Base-by-base conservation (phyloP, 108 stramenopile species). In the Stephanodiscus minutulus region DNA sequence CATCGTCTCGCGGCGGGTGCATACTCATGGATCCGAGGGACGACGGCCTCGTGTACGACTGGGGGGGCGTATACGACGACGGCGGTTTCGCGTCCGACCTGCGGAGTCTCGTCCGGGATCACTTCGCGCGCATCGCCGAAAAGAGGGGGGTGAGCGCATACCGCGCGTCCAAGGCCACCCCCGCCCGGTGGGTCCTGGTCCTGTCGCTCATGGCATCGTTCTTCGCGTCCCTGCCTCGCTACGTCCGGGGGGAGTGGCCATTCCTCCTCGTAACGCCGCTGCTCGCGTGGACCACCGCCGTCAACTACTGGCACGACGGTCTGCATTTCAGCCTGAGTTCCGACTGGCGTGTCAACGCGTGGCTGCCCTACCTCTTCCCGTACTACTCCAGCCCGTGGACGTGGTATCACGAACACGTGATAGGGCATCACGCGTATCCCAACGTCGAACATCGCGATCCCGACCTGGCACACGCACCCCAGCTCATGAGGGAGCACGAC, bases 331-430 rank as follows among this genome's bases (percentile, higher is more conserved):
- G 77, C 35, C 48, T 82, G 24, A 79, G 77, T 44, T 64, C 64
- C 15, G 78, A 85, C 64, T 85, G 85, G 85, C 64, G 85, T 33
- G 55, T 82, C 41, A 85, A 85, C 57, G 85, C 85, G 22, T 64
- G 57, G 46, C 54, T 83, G 29, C 85, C 85, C 9, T 85, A 85
- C 50, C 60, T 85, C 18, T 70, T 82, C 39, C 85, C 85, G 35
- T 69, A 64, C 33, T 72, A 76, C 43, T 83, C 82, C 17, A 68
- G 65, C 36, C 85, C 85, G n/a, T 85, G 77, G 65, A 72, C 74
- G 70, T 85, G 85, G 85, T 85, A 85, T 47, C 85, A 85, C 29
- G 77, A 85, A 28, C 85, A 85, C 56, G 82, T 80, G 11, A 80
- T 85, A 21, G 85, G 85, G 0, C 85, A 85, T 66, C 85, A 85